Base-by-base conservation (phyloP, 805 yeast species). In the Starmerella etchellsii region DNA sequence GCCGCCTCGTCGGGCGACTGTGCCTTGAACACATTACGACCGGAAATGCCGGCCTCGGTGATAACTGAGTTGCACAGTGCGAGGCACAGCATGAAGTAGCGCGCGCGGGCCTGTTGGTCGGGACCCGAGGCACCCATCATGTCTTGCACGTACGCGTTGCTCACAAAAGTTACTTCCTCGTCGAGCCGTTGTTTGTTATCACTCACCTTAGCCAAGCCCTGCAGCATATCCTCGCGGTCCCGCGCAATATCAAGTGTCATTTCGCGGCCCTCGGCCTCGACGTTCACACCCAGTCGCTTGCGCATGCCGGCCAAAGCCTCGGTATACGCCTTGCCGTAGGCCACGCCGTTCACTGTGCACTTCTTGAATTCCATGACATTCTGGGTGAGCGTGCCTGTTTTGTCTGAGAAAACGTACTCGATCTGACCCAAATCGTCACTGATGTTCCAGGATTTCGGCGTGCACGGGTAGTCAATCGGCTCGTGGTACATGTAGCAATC, bases 1-100 rank as follows among this genome's bases (percentile, higher is more conserved):
- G 93, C 91, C 25, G 81, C 78, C 56, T 82, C 93, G 61, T 81
- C 93, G 0, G 93, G 93, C 4, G 85, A 77, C 56, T 81, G 91
- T 1, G 93, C 93, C 55, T 80, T 78, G 64, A 75, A 79, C 25
- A 69, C 73, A 33, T 73, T 56, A 21, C 64, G 58, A 2, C 59
- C 60, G 1, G 55, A 56, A 24, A 50, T 41, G 18, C 55, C 58
- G 20, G 53, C 49, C 46, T 78, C 87, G 10, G 85, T 76, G 32
- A 81, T 72, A 6, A 79, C 93, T 3, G 87, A 76, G 54, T 81
- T 87, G 50, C 93, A 81, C 27, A 82, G 61, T 0, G 91, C 82
- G 35, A 81, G 64, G 0, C 79, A 76, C 26, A 70, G 58, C 82
- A 81, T 76, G 54, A 81, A 81, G 31, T 68, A 65, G 46, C 67